Base-by-base conservation (phyloP, 2,329 filamentous ascomycete genomes). In the Periconia sp. region DNA sequence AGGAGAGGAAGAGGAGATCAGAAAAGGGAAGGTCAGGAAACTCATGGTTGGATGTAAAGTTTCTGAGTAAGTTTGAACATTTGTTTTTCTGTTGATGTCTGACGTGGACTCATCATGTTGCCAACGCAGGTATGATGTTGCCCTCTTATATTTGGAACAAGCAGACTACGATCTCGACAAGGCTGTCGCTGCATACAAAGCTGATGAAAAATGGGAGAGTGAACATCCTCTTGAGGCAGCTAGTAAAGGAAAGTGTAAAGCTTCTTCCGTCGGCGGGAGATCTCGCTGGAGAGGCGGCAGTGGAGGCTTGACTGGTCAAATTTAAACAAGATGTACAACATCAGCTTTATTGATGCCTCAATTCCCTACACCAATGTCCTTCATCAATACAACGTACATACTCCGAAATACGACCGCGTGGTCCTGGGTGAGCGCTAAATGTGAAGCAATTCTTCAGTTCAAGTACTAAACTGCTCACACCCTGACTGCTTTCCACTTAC, bases 31-130 rank as follows among this genome's bases (percentile, higher is more conserved):
- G 66, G 81, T 93, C 33, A 80, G 90, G 41, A 83, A 88, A 56
- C 93, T 88, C 79, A 92, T 92, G 90, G 85, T 91, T 2, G 80
- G 81, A 1, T 90, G 87, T 74, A 93, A 93, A 69, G 87, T 90
- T 27, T 77, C 83, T 20, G 88, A 92, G 78, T 92, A 86, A 75
- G 81, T 76, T 40, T 9, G n/a, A 20, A 48, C 47, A n/a, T 2
- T 40, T 14, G n/a, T n/a, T 27, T 35, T 1, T 15, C 3, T 41
- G 10, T 19, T 45, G 41, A 40, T 58, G 50, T 60, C 74, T 78
- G 62, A 78, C 63, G 46, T 51, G 50, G 56, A 61, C 55, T 72
- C 61, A 53, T 76, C 62, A 56, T 63, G 23, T 53, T 57, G 59
- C 50, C 60, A 52, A 40, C 61, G 69, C 58, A 84, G 82, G 62